These are phyloP conservation scores for Aquanectria penicillioides DNA, from an alignment of 2,329 filamentous ascomycete genomes.

Conservation along the genomic window DNA sequence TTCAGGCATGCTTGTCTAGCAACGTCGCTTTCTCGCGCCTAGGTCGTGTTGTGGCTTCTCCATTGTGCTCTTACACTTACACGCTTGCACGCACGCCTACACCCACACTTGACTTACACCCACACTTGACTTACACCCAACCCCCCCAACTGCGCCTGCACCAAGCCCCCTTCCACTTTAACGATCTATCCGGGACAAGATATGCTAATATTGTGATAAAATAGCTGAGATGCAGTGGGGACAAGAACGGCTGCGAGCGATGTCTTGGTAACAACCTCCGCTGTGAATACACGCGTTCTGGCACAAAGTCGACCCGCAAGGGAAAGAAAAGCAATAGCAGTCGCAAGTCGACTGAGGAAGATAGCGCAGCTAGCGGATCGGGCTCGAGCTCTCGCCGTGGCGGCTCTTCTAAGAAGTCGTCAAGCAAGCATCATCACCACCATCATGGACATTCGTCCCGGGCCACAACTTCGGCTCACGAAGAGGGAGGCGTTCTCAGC, in stretches of 20 bases:
- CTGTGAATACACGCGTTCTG: constrained; percentile 50
- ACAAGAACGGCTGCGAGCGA: constrained; percentile 50
- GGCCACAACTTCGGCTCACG: constrained; percentile 21
- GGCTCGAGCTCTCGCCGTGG: constrained; percentile 32
- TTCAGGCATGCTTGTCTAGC: background rate
- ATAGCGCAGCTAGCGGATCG: constrained; percentile 24
- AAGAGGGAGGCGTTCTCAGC: constrained; percentile 37
- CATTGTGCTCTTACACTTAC: too few species aligned
- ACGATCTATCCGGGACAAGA: too few species aligned
- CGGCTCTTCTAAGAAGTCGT: constrained; percentile 34
- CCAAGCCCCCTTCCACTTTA: too few species aligned
- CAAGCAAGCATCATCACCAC: constrained; percentile 23
- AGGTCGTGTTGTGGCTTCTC: too few species aligned
- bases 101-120: background rate
- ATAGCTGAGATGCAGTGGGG: constrained; percentile 51
- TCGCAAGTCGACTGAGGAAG: constrained; percentile 34
- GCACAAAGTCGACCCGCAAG: constrained; percentile 45
- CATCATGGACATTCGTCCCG: constrained; percentile 31
- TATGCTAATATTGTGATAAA: constrained; percentile 14
- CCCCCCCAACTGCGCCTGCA: background rate
- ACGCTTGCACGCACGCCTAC: background rate
- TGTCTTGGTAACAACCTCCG: constrained; percentile 43
- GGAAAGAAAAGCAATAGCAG: constrained; percentile 40
- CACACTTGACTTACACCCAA: background rate
- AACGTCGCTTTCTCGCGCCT: background rate